These are phyloP conservation scores for Umbelopsis sp. DNA, from an alignment of 192 early-diverging fungal genomes.

Conservation along the genomic window DNA sequence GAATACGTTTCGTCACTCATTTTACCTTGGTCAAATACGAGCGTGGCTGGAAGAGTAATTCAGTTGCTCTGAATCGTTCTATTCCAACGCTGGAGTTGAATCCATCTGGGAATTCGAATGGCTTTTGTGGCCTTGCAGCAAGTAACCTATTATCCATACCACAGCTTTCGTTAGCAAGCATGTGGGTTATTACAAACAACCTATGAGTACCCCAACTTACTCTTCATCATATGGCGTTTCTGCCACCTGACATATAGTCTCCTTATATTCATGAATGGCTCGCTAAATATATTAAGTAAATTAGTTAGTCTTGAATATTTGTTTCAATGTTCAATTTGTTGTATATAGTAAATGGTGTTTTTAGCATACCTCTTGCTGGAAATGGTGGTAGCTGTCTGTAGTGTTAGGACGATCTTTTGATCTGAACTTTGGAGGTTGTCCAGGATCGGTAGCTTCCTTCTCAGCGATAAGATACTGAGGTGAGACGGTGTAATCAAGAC, in stretches of 20 bases:
- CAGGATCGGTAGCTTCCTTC: slow-evolving; percentile 76
- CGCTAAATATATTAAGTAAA: slow-evolving; percentile 46
- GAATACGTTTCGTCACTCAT: background rate
- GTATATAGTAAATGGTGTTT: no score
- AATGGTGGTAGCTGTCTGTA: slow-evolving; percentile 67
- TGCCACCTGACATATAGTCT: slow-evolving; percentile 86
- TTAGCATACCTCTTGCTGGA: slow-evolving; percentile 66
- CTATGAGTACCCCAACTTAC: slow-evolving; percentile 41
- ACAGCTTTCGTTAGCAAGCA: background rate
- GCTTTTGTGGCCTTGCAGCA: slow-evolving; percentile 70
- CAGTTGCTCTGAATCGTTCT: slow-evolving; percentile 81
- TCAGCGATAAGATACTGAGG: slow-evolving; percentile 84
- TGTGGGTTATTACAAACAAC: background rate
- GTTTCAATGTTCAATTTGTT: no score
- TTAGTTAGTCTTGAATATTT: background rate
- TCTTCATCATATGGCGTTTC: slow-evolving; percentile 69
- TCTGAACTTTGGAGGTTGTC: slow-evolving; percentile 58
- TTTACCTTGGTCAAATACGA: slow-evolving; percentile 53
- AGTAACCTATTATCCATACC: slow-evolving; percentile 43
- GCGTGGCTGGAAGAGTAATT: slow-evolving; percentile 84
- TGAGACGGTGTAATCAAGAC: slow-evolving; percentile 63
- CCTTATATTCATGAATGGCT: slow-evolving; percentile 92
- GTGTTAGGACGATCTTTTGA: slow-evolving; percentile 59
- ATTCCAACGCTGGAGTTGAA: slow-evolving; percentile 83
- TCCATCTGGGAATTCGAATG: slow-evolving; percentile 95